phyloP scores from a whole-genome alignment of 257 asterid genomes.

The Paraleonurus japonicus region DNA sequence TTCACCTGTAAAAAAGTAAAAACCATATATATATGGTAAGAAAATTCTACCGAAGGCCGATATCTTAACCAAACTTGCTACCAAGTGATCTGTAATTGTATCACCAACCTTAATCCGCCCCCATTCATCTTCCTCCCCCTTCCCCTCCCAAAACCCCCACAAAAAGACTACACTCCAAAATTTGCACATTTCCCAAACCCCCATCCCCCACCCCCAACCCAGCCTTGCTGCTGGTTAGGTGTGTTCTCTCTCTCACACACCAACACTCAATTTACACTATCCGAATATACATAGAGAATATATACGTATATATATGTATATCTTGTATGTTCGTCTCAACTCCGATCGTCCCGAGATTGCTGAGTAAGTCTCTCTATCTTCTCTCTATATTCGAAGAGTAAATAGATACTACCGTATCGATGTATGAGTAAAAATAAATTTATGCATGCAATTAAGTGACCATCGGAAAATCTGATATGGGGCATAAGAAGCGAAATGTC shows the following conservation, averaged over 20 bases:
- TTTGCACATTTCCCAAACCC: conserved; percentile 25
- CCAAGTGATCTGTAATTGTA: too few relatives aligned
- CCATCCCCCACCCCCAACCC: conserved; percentile 6
- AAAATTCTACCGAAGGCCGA: not conserved
- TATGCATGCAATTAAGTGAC: conserved; percentile 39
- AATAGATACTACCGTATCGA: conserved; percentile 14
- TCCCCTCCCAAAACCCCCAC: not conserved
- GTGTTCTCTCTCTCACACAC: conserved; percentile 18
- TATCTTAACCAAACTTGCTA: not conserved
- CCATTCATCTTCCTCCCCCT: too few relatives aligned
- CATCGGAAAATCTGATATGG: conserved; percentile 34
- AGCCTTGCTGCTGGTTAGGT: conserved; percentile 6
- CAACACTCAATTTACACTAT: conserved; percentile 9
- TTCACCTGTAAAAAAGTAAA: too few relatives aligned
- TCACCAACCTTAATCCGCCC: not conserved
- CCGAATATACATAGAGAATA: not conserved
- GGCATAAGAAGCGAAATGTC: conserved; percentile 47
- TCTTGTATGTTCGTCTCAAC: conserved; percentile 5
- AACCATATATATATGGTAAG: not conserved
- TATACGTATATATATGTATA: not conserved
- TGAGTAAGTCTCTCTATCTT: conserved; percentile 25
- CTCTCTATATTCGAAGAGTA: not conserved
- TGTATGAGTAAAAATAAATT: conserved; percentile 13
- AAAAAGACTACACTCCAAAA: conserved; percentile 22
- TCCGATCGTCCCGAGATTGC: conserved; percentile 29